phyloP scores from a whole-genome alignment of 257 asterid genomes.

The Dorcoceras hygrometricum region DNA sequence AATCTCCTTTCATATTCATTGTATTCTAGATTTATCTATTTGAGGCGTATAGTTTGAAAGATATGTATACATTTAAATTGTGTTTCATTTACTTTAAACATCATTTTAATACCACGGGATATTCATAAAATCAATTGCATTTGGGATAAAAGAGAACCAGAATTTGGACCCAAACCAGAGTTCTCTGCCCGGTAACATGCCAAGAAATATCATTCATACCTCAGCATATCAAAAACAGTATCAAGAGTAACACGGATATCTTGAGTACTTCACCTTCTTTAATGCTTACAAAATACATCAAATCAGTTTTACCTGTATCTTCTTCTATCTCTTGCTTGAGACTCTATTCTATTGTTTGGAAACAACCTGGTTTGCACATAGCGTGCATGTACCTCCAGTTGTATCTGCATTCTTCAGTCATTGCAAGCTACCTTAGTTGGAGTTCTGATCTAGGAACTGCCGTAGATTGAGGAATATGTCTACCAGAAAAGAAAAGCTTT shows the following conservation, averaged over 20 bases:
- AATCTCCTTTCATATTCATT: neutral
- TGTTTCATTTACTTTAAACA: neutral
- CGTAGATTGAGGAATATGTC: neutral
- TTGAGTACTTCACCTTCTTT: slow-evolving; percentile 18
- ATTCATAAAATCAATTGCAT: neutral
- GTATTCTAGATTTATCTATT: neutral
- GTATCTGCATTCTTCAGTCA: slow-evolving; percentile 11
- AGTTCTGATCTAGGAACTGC: slow-evolving; percentile 4
- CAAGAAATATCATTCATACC: no score
- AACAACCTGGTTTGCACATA: slow-evolving; percentile 14
- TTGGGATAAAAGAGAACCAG: neutral
- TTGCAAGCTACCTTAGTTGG: slow-evolving; percentile 7
- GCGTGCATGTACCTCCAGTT: slow-evolving; percentile 17
- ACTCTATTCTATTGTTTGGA: no score
- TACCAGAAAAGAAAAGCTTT: neutral
- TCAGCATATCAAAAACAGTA: no score
- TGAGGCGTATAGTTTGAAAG: neutral
- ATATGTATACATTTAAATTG: neutral
- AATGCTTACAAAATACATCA: no score
- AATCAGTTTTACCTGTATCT: no score
- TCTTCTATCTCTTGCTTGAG: no score
- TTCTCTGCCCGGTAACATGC: neutral
- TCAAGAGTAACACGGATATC: slow-evolving; percentile 14
- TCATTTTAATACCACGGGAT: no score
- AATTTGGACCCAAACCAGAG: neutral